phyloP scores from a whole-genome alignment of 176 grass and related monocot genomes.

The Oryza longistaminata region DNA sequence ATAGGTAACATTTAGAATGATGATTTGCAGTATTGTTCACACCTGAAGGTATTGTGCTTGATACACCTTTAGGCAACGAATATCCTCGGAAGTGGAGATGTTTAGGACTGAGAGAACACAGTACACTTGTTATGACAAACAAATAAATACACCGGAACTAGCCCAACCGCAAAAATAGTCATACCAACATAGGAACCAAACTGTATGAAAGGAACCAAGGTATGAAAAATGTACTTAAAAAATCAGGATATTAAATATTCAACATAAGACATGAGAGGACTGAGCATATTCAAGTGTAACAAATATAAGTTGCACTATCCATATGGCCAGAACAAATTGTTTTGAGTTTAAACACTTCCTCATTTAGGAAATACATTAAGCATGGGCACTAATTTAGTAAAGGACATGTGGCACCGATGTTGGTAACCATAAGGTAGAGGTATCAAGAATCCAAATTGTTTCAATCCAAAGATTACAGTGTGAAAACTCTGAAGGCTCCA shows the following conservation, averaged over 20 bases:
- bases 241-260: conserved; percentile 7
- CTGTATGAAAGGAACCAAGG: not conserved
- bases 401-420: not conserved
- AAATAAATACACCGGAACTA: not conserved
- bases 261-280: not conserved
- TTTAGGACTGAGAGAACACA: conserved; percentile 13
- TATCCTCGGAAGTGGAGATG: not conserved
- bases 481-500: not conserved
- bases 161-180: too few relatives aligned
- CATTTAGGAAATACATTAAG: conserved; percentile 4
- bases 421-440: not conserved
- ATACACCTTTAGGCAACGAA: conserved; percentile 10
- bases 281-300: not conserved
- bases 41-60: conserved; percentile 10
- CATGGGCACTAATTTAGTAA: not conserved
- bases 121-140: not conserved
- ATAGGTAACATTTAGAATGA: not conserved
- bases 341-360: not conserved
- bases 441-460: conserved; percentile 3
- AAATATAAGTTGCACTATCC: not conserved
- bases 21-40: not conserved
- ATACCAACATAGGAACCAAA: not conserved
- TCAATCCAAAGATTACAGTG: not conserved
- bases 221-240: not conserved
- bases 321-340: not conserved